phyloP scores from a whole-genome alignment of 78 protist genomes.

The Dictyostelium firmibasis region DNA sequence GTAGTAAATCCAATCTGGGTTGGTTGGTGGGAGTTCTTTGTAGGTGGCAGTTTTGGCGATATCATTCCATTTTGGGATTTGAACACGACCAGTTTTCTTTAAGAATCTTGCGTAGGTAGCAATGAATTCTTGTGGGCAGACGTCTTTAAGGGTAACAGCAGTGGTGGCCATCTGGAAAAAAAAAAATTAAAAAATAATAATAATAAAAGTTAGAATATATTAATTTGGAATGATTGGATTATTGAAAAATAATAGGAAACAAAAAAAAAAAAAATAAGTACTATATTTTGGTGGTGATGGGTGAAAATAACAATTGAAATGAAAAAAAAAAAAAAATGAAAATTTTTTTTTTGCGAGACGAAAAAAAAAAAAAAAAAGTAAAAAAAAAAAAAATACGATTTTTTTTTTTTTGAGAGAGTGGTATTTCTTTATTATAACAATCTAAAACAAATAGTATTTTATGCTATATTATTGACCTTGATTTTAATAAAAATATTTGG shows the following conservation, averaged over 20 bases:
- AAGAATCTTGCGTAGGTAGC: slow-evolving; percentile 93
- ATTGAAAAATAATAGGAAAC: too few species aligned
- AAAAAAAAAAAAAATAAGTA: background rate
- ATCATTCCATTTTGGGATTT: slow-evolving; percentile 95
- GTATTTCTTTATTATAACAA: too few species aligned
- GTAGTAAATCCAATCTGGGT: slow-evolving; percentile 98
- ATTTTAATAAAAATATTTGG: too few species aligned
- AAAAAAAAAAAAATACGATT: background rate
- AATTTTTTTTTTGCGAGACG: background rate
- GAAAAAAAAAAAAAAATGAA: background rate
- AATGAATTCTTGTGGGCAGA: slow-evolving; percentile 93
- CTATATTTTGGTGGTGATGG: background rate
- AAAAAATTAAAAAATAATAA: background rate
- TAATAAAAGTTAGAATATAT: background rate
- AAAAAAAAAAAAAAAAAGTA: background rate
- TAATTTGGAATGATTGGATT: too few species aligned
- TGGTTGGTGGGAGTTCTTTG: slow-evolving; percentile 96
- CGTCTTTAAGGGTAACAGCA: slow-evolving; percentile 94
- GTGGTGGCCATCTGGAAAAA: slow-evolving; percentile 27
- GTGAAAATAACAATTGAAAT: background rate
- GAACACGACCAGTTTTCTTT: slow-evolving; percentile 91
- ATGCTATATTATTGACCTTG: too few species aligned
- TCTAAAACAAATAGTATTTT: too few species aligned
- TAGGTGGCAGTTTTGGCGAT: slow-evolving; percentile 94
- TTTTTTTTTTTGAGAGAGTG: background rate